Base-by-base conservation (phyloP, 371 early-diverging fungal species). In the Hamiltosporidium magnivora region DNA sequence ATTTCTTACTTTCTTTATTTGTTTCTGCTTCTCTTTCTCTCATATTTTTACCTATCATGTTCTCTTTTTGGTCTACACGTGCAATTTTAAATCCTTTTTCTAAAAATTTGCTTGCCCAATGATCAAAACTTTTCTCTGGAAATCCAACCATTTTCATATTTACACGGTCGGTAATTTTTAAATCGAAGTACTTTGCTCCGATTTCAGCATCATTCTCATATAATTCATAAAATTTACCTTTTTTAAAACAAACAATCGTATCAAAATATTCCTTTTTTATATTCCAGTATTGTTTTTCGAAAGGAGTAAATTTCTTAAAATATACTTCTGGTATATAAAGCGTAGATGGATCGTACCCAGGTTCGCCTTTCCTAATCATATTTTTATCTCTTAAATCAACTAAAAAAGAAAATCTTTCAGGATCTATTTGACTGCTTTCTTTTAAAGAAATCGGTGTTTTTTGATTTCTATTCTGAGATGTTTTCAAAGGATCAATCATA, bases 141-240 rank as follows among this genome's bases (percentile, higher is more conserved):
- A 96, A 91, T 4, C 99, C 99, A 0, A 90, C 93, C 99, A 99
- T 97, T 49, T 90, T 84, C 98, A 99, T 97, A 80, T 93, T 93
- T 49, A 90, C 92, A 9, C 99, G 85, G 68, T 94, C 94, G 0
- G 92, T 90, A 73, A 96, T 74, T 68, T 92, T 94, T 68, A 96
- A 82, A 76, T 95, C 97, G 80, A 97, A 97, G 64, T 90, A 83
- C 64, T 87, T 89, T 69, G 91, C 88, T n/a, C 92, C 96, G 70
- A 99, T 88, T 63, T 92, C 90, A 0, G 99, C 99, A 79, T 98
- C 99, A 66, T 91, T 89, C 79, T 95, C 96, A 77, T 94, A 99
- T n/a, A 97, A 80, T 79, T 99, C 90, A 77, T 90, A 96, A 72
- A 98, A 97, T 77, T 96, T 90, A 73, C 99, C 95, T 84, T 97